Evolutionary conservation across 192 early-diverging fungal species (phyloP).

Genomic region (Dissophora ornata): DNA sequence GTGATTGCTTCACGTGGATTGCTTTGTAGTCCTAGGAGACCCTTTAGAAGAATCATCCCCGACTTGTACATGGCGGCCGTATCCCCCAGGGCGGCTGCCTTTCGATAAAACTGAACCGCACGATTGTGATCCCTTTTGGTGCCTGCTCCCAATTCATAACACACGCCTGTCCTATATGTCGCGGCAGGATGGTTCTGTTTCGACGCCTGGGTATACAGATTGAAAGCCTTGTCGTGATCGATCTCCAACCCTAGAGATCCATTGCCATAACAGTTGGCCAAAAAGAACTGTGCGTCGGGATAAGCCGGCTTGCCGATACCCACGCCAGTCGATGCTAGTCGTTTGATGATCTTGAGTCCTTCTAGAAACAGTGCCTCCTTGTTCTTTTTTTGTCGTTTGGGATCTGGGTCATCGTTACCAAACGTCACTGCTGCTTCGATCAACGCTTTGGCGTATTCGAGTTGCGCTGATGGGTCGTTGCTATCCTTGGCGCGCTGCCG

Average conservation of each 20-base stretch:
- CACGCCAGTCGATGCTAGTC: constrained; percentile 76
- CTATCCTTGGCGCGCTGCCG: constrained; percentile 63
- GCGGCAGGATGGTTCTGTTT: constrained; percentile 92
- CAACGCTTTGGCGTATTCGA: constrained; percentile 90
- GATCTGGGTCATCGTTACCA: constrained; percentile 69
- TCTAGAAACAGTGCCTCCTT: constrained; percentile 83
- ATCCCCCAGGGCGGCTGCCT: constrained; percentile 90
- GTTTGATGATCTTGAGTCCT: constrained; percentile 88
- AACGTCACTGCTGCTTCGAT: constrained; percentile 81
- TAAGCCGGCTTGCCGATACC: constrained; percentile 78
- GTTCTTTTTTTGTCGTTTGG: constrained; percentile 74
- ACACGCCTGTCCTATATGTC: constrained; percentile 95
- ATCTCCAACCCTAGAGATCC: constrained; percentile 79
- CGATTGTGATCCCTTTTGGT: constrained; percentile 85
- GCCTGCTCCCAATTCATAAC: constrained; percentile 95
- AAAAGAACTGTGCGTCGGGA: constrained; percentile 92
- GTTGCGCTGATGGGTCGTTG: constrained; percentile 77
- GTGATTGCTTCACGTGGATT: constrained; percentile 93
- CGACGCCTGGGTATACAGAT: constrained; percentile 90
- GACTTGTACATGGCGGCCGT: constrained; percentile 98
- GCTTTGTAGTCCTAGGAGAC: constrained; percentile 74
- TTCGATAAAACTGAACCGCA: constrained; percentile 92
- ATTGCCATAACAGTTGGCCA: constrained; percentile 91
- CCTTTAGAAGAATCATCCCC: constrained; percentile 92
- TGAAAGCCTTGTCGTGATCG: constrained; percentile 92